Conservation (phyloP, 305 asterid genomes). For the Fraxinus albicans region DNA sequence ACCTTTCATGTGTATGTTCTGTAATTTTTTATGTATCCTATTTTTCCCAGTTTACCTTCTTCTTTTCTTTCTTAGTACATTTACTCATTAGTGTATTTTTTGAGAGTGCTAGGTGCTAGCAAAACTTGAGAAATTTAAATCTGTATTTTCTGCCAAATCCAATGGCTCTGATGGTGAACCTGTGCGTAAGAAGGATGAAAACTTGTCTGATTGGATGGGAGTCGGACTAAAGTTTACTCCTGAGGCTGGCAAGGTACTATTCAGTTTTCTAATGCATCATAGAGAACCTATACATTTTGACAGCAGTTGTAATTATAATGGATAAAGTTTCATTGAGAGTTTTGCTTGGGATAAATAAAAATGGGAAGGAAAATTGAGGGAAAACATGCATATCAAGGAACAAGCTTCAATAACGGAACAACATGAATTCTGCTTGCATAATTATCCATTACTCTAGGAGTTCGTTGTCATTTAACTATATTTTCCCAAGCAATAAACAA, state of each 20-base stretch:
- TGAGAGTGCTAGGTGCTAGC: conserved; percentile 56
- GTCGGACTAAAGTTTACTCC: conserved; percentile 63
- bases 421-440: neutral
- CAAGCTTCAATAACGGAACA: neutral
- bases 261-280: conserved; percentile 11
- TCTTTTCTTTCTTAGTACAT: conserved; percentile 1
- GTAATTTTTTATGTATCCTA: neutral
- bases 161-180: conserved; percentile 37
- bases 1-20: conserved; percentile 8
- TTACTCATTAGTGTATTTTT: conserved; percentile 6
- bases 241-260: conserved; percentile 71
- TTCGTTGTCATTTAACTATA: neutral
- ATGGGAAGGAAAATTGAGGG: neutral
- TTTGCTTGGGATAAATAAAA: neutral
- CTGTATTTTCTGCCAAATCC: conserved; percentile 49
- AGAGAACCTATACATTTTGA: neutral
- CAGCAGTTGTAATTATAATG: neutral
- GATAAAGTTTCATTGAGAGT: neutral
- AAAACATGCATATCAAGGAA: neutral
- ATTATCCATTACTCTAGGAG: neutral
- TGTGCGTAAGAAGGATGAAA: conserved; percentile 50
- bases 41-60: neutral
- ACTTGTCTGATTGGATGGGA: conserved; percentile 64
- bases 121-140: conserved; percentile 72
- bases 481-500: neutral